A percentile compares a stretch with the other conserved stretches of the same genome.
phyloP scores from a whole-genome alignment of 163 green algal species.

The Volvox carteri region DNA sequence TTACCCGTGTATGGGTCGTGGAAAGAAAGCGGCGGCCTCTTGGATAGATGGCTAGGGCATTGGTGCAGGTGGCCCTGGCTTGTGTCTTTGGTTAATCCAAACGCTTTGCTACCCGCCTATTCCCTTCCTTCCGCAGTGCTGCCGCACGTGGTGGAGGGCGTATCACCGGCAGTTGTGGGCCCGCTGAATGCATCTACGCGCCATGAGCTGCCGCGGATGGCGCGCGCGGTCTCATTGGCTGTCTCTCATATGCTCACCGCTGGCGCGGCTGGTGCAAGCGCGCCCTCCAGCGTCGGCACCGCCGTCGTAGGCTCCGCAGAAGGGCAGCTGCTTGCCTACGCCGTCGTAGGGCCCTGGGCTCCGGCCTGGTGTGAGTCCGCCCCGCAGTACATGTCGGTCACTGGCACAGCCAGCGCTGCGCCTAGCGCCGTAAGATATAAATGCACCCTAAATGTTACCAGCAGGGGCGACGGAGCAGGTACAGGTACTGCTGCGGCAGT shows the following conservation, averaged over 20 bases:
- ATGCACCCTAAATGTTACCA: background rate
- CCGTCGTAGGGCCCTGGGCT: constrained; percentile 18
- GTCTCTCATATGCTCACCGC: constrained; percentile 12
- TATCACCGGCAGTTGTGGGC: constrained; percentile 12
- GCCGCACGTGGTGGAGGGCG: constrained; percentile 46
- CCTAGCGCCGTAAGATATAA: constrained; percentile 44
- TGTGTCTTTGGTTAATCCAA: no score
- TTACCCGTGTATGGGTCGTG: no score
- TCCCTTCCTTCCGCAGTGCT: no score
- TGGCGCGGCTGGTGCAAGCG: background rate
- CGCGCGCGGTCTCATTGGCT: background rate
- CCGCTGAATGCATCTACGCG: constrained; percentile 32
- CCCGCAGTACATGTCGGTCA: constrained; percentile 27
- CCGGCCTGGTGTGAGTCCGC: constrained; percentile 41
- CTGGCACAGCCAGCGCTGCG: background rate
- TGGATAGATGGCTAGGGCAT: no score
- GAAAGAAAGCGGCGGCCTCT: no score
- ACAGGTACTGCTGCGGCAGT: background rate
- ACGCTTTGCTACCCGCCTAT: no score
- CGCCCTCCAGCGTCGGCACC: constrained; percentile 16
- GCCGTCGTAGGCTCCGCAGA: constrained; percentile 11
- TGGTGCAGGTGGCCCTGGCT: no score
- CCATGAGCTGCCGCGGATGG: constrained; percentile 9
- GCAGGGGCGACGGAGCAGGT: background rate
- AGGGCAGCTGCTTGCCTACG: constrained; percentile 34